Conservation (phyloP, 2,329 filamentous ascomycete species). For the Myrmaecium sp. region DNA sequence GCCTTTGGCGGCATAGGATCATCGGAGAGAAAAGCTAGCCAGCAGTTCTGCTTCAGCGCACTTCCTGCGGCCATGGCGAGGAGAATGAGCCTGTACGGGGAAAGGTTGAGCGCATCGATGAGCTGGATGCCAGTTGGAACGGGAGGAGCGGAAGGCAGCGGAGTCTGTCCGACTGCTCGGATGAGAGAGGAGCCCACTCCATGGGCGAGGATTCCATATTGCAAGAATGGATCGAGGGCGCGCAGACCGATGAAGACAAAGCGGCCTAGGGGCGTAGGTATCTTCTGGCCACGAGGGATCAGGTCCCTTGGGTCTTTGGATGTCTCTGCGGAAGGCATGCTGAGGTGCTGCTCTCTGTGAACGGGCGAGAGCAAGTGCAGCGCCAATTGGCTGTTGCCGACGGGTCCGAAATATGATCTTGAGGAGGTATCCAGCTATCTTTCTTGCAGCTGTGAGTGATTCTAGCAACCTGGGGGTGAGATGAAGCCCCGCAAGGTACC, state of each 20-base stretch:
- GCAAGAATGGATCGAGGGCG: conserved; percentile 28
- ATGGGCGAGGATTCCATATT: conserved; percentile 32
- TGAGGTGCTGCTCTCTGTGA: no score
- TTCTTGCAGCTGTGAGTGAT: no score
- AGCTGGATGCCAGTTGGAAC: conserved; percentile 20
- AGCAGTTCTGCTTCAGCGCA: conserved; percentile 39
- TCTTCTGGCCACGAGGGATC: conserved; percentile 24
- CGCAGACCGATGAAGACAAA: conserved; percentile 29
- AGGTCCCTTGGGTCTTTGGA: conserved; percentile 19
- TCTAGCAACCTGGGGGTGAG: no score
- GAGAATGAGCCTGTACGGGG: conserved; percentile 33
- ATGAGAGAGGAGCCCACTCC: conserved; percentile 27
- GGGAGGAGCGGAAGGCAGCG: conserved; percentile 25
- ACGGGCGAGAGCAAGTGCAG: no score
- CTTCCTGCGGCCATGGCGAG: conserved; percentile 36
- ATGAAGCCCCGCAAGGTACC: no score
- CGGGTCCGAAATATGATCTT: no score
- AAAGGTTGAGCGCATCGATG: conserved; percentile 30
- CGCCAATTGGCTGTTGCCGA: no score
- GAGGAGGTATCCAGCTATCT: no score
- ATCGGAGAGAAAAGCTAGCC: no score
- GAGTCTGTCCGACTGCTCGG: conserved; percentile 26
- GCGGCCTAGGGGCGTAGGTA: conserved; percentile 21
- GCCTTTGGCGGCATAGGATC: no score
- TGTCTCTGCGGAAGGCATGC: no score